Conservation (phyloP, 805 yeast species). For the Metschnikowia corniflorae region DNA sequence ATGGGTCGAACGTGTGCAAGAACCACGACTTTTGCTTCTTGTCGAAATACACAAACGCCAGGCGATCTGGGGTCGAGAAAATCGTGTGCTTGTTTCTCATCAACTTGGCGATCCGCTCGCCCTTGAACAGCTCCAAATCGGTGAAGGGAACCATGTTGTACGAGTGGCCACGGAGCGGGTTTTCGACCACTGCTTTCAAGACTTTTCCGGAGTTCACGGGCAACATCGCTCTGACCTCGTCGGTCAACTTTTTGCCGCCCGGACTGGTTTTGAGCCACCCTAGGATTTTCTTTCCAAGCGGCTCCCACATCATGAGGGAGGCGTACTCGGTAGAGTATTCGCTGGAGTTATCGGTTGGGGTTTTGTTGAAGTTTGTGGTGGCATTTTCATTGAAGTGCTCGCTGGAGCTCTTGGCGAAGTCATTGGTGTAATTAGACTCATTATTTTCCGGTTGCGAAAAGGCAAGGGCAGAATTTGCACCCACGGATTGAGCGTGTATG, state of each 20-base stretch:
- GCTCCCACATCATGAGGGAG: too few relatives aligned
- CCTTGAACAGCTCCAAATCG: slow-evolving; percentile 2
- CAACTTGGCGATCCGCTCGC: neutral
- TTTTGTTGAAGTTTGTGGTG: too few relatives aligned
- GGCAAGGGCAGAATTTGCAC: too few relatives aligned
- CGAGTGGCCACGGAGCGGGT: neutral
- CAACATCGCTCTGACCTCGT: neutral
- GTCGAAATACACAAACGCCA: slow-evolving; percentile 9
- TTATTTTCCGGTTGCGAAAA: too few relatives aligned
- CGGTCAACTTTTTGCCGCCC: neutral
- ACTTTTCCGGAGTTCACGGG: neutral
- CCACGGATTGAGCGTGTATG: too few relatives aligned
- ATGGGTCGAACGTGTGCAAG: slow-evolving; percentile 3
- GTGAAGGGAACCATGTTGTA: slow-evolving; percentile 3
- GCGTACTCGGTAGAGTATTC: too few relatives aligned
- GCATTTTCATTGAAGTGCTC: too few relatives aligned
- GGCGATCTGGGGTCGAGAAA: slow-evolving; percentile 7
- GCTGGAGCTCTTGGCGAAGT: too few relatives aligned
- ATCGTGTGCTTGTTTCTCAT: slow-evolving; percentile 7
- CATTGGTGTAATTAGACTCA: too few relatives aligned
- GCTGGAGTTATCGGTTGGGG: too few relatives aligned
- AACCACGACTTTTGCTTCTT: slow-evolving; percentile 6
- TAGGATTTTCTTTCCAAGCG: too few relatives aligned
- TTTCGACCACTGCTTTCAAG: neutral
- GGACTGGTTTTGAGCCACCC: slow-evolving; percentile 1